Percentiles rank a stretch among this genome's conserved stretches.
Evolutionary conservation across 306 rosid species (phyloP).

Genomic region (Ziziphus jujuba): DNA sequence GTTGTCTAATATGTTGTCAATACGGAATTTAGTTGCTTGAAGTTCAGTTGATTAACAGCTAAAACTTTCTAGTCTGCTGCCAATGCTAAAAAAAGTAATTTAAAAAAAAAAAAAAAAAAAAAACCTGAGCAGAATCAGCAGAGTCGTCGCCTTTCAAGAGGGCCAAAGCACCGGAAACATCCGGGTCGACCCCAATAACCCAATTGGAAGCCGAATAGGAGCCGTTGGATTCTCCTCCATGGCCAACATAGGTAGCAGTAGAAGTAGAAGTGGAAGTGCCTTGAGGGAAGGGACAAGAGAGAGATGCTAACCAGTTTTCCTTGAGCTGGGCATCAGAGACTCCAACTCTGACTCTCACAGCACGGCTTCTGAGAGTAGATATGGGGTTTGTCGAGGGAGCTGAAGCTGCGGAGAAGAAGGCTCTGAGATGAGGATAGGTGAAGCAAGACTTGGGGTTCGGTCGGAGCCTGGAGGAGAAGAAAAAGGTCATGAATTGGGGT

Average conservation of each 20-base stretch:
- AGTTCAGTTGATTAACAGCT: too few relatives aligned
- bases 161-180: conserved; percentile 76
- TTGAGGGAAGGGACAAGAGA: conserved; percentile 50
- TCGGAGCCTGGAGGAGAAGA: conserved; percentile 14
- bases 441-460: conserved; percentile 4
- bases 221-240: conserved; percentile 9
- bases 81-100: neutral
- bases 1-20: too few relatives aligned
- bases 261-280: conserved; percentile 15
- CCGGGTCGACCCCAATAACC: conserved; percentile 88
- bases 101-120: neutral
- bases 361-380: neutral
- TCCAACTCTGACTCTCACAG: conserved; percentile 4
- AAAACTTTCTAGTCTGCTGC: too few relatives aligned
- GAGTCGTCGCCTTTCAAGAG: conserved; percentile 48
- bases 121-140: conserved; percentile 64
- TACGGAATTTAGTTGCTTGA: too few relatives aligned
- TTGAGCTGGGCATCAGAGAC: conserved; percentile 56
- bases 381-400: conserved; percentile 5
- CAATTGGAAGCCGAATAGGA: conserved; percentile 40
- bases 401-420: conserved; percentile 32
- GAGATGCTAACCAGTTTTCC: conserved; percentile 82
- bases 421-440: conserved; percentile 20
- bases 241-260: neutral
- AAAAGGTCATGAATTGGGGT: neutral